Evolutionary conservation across 2,329 filamentous ascomycete genomes (phyloP).

Genomic region (Amesomyces nigricolor): DNA sequence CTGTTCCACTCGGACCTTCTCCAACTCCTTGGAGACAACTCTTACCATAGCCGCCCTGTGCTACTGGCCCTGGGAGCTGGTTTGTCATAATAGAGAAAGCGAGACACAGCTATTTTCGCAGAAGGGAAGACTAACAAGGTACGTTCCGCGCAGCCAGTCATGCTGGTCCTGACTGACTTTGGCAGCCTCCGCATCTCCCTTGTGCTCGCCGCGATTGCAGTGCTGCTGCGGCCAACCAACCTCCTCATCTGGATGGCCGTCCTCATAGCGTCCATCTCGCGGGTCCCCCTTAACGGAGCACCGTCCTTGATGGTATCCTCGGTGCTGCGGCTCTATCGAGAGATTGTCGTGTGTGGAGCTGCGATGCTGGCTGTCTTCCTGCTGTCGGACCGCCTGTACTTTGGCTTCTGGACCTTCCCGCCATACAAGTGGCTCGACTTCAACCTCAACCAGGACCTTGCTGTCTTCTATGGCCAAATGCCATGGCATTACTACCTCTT

Average conservation of each 20-base stretch:
- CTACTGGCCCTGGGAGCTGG: slow-evolving; percentile 80
- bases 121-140: slow-evolving; percentile 21
- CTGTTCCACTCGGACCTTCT: slow-evolving; percentile 86
- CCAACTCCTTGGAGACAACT: slow-evolving; percentile 88
- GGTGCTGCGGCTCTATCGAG: slow-evolving; percentile 51
- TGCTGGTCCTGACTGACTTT: not conserved
- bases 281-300: slow-evolving; percentile 33
- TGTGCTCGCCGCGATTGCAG: slow-evolving; percentile 71
- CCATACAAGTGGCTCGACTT: slow-evolving; percentile 83
- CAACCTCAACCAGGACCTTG: slow-evolving; percentile 81
- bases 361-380: slow-evolving; percentile 58
- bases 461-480: slow-evolving; percentile 88
- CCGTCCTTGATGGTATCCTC: slow-evolving; percentile 41
- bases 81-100: slow-evolving; percentile 37
- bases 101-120: slow-evolving; percentile 36
- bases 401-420: slow-evolving; percentile 81
- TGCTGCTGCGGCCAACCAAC: slow-evolving; percentile 86
- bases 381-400: slow-evolving; percentile 70
- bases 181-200: slow-evolving; percentile 58
- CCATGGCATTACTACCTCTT: slow-evolving; percentile 89
- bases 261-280: slow-evolving; percentile 43
- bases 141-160: slow-evolving; percentile 22
- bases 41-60: slow-evolving; percentile 74
- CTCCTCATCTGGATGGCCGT: slow-evolving; percentile 75
- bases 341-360: slow-evolving; percentile 59